phyloP scores from a whole-genome alignment of 306 rosid genomes.

The Potentilla sterilis region DNA sequence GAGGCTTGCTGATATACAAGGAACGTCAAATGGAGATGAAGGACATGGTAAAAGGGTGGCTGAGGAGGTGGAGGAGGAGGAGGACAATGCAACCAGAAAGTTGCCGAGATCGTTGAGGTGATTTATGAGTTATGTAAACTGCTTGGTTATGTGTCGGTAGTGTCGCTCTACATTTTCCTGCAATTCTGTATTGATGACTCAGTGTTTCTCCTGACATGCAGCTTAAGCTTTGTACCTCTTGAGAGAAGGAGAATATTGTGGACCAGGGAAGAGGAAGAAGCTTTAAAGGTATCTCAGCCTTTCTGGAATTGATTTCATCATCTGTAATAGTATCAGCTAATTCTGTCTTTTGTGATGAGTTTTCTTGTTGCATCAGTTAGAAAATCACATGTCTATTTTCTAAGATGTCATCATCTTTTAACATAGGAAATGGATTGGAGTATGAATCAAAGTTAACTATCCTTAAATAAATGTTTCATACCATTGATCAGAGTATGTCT shows the following conservation, averaged over 20 bases:
- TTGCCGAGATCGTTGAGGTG: not conserved
- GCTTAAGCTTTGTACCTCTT: not conserved
- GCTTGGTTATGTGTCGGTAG: not conserved
- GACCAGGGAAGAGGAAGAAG: not conserved
- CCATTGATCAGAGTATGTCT: not conserved
- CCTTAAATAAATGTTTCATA: not conserved
- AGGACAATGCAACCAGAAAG: not conserved
- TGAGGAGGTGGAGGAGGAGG: not conserved
- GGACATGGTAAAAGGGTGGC: not conserved
- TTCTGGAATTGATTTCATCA: not conserved
- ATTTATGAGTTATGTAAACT: not conserved
- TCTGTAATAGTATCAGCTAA: not conserved
- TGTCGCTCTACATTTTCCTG: not conserved
- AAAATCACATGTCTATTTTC: not conserved
- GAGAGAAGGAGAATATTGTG: not conserved
- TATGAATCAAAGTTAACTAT: not conserved
- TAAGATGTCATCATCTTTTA: not conserved
- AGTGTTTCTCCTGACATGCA: not conserved
- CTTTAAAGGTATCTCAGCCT: not conserved
- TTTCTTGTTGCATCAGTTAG: not conserved
- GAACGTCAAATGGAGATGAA: not conserved
- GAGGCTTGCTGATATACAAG: not conserved
- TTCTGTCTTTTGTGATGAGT: not conserved
- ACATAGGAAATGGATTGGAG: not conserved
- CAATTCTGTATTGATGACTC: not conserved